phyloP scores from a whole-genome alignment of 1,284 basidiomycete species.

The Vanrija pseudolonga region DNA sequence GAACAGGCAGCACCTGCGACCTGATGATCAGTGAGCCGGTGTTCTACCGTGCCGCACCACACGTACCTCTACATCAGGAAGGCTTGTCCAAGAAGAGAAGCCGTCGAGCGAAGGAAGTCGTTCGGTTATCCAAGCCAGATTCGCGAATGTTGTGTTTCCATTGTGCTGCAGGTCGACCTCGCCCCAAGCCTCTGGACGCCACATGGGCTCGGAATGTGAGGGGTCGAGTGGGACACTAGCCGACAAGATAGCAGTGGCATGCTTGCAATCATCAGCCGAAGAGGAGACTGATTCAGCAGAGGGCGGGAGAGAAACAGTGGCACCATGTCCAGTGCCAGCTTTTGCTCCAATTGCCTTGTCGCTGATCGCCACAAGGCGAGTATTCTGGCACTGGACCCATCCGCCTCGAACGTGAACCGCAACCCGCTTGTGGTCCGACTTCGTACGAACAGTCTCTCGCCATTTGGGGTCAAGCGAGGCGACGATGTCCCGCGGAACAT shows the following conservation, averaged over 20 bases:
- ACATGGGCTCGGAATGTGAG: slow-evolving; percentile 66
- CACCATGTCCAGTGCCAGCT: slow-evolving; percentile 26
- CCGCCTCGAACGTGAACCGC: slow-evolving; percentile 59
- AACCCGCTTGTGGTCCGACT: slow-evolving; percentile 54
- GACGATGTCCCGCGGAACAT: slow-evolving; percentile 70
- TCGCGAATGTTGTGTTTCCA: slow-evolving; percentile 67
- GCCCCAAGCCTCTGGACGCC: slow-evolving; percentile 62
- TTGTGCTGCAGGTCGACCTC: slow-evolving; percentile 83
- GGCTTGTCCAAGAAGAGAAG: slow-evolving; percentile 61
- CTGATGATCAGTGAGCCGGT: slow-evolving; percentile 15
- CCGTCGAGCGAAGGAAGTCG: slow-evolving; percentile 70
- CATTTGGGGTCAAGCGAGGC: slow-evolving; percentile 67
- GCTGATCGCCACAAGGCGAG: slow-evolving; percentile 34
- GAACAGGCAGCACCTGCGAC: slow-evolving; percentile 53
- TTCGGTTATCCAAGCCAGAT: slow-evolving; percentile 80
- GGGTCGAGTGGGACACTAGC: slow-evolving; percentile 65
- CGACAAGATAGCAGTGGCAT: slow-evolving; percentile 72
- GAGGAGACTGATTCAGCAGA: slow-evolving; percentile 57
- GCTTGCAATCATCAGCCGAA: slow-evolving; percentile 60
- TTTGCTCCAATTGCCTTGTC: slow-evolving; percentile 48
- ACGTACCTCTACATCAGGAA: slow-evolving; percentile 35
- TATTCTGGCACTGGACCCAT: slow-evolving; percentile 54
- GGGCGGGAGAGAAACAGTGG: slow-evolving; percentile 63
- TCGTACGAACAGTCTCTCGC: slow-evolving; percentile 59
- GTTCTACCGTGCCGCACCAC: slow-evolving; percentile 26